These are phyloP conservation scores for Parathielavia hyrcaniae DNA, from an alignment of 495 filamentous ascomycete genomes.

Conservation along the genomic window DNA sequence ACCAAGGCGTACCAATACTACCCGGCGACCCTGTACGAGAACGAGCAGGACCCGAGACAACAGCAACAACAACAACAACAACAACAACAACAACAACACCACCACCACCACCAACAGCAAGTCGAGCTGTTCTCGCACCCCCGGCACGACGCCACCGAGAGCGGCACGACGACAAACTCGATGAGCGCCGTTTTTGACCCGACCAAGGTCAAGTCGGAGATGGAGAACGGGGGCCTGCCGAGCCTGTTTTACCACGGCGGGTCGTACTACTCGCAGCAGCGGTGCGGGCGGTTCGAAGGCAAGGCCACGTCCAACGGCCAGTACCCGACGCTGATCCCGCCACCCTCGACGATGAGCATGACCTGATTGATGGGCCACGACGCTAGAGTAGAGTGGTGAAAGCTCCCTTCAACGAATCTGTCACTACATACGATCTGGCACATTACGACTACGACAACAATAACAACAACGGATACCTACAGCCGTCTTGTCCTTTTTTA, in stretches of 20 bases:
- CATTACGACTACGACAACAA: background rate
- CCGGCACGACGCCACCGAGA: conserved; percentile 34
- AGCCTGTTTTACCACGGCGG: conserved; percentile 37
- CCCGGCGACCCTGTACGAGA: conserved; percentile 42
- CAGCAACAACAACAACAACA: too few species aligned
- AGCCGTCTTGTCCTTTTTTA: too few species aligned
- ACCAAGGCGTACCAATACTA: conserved; percentile 46
- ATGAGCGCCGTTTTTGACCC: conserved; percentile 26
- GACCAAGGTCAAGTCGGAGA: conserved; percentile 42
- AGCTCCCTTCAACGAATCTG: too few species aligned
- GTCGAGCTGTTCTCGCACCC: conserved; percentile 41
- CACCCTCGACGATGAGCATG: conserved; percentile 28
- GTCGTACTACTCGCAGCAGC: conserved; percentile 34
- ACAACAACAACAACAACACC: too few species aligned
- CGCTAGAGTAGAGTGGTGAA: too few species aligned
- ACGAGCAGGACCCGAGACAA: conserved; percentile 31
- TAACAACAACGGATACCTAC: background rate
- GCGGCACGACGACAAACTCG: conserved; percentile 23
- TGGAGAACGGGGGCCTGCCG: conserved; percentile 37
- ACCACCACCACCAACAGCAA: conserved; percentile 30
- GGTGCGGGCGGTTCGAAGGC: conserved; percentile 41
- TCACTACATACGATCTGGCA: background rate
- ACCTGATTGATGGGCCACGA: background rate
- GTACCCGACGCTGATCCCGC: conserved; percentile 39
- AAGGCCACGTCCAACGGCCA: conserved; percentile 41